Evolutionary conservation across 73 alveolate genomes (phyloP).

Genomic region (Blepharisma japonicum): DNA sequence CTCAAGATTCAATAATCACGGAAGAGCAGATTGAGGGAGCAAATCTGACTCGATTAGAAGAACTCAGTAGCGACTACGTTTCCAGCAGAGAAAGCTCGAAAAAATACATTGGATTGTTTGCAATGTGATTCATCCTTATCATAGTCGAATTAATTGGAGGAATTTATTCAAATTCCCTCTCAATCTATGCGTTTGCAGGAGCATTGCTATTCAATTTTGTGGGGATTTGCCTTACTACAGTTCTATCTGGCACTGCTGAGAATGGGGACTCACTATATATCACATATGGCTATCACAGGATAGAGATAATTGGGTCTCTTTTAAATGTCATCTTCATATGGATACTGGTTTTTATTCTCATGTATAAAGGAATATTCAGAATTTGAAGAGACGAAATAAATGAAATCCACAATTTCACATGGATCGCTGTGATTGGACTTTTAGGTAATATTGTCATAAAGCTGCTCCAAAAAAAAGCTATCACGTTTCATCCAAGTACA

Average conservation of each 20-base stretch:
- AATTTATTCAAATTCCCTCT: conserved; percentile 71
- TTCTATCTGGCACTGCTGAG: conserved; percentile 64
- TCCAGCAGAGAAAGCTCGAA: too few relatives aligned
- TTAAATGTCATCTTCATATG: conserved; percentile 81
- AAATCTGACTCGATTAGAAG: too few relatives aligned
- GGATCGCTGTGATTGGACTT: too few relatives aligned
- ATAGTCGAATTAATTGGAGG: conserved; percentile 86
- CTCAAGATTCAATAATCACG: too few relatives aligned
- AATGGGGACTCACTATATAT: conserved; percentile 71
- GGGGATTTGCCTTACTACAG: conserved; percentile 79
- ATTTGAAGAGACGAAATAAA: conserved; percentile 13
- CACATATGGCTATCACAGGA: conserved; percentile 84
- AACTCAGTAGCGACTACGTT: too few relatives aligned
- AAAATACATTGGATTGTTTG: neutral
- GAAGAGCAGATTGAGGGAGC: too few relatives aligned
- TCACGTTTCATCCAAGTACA: too few relatives aligned
- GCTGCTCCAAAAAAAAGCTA: too few relatives aligned
- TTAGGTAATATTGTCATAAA: too few relatives aligned
- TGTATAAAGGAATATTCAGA: conserved; percentile 81
- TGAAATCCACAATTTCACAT: too few relatives aligned
- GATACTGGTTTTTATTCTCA: conserved; percentile 78
- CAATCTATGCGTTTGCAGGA: conserved; percentile 94
- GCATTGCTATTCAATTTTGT: conserved; percentile 85
- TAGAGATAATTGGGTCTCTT: conserved; percentile 88
- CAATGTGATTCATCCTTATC: conserved; percentile 46